Base-by-base conservation (phyloP, 2,329 filamentous ascomycete species). In the Apiospora kogelbergensis region DNA sequence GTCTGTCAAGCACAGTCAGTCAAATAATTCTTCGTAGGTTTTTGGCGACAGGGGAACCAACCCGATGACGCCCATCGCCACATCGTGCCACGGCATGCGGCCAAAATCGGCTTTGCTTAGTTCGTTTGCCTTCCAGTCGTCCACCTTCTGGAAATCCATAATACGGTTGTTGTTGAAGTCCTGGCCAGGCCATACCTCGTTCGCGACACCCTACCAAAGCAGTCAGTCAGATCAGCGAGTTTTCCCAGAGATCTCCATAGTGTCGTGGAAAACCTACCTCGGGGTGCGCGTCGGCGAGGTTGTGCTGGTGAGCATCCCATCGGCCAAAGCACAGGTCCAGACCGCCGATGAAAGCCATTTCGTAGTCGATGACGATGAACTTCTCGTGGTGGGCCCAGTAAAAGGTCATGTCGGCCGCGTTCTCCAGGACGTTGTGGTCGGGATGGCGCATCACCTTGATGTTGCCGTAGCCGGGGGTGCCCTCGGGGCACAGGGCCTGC, bases 131-230 rank as follows among this genome's bases (percentile, higher is more conserved):
- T 96, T 94, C 95, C 95, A 98, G 77, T 98, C 91, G 40, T 93
- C 80, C 1, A 98, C 96, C 41, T 91, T 92, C 74, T 98, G 87
- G 78, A 98, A 99, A 76, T 99, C 96, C 91, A 97, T 93, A 74
- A 98, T 91, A 45, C 95, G 90, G 79, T 97, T 98, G 80, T 98
- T 98, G 81, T 98, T 98, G 84, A 97, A 98, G 76, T 99, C 96
- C 77, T 99, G 96, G 0, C 96, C 96, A 0, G 96, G 95, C 86
- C 94, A 99, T 24, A 98, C 85, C 79, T 98, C 95, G 68, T 95
- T 89, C 17, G 88, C 84, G 22, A 97, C 88, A 24, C 93, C 93
- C 53, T 60, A 5, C 6, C 3, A 13, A 37, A 20, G 17, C 17
- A n/a, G 37, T 22, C 1, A 22, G 6, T 22, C 1, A 22, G 6